A percentile compares a stretch with the other conserved stretches of the same genome.
Conservation (phyloP, 768 basidiomycete genomes). For the Mycena alexandri region DNA sequence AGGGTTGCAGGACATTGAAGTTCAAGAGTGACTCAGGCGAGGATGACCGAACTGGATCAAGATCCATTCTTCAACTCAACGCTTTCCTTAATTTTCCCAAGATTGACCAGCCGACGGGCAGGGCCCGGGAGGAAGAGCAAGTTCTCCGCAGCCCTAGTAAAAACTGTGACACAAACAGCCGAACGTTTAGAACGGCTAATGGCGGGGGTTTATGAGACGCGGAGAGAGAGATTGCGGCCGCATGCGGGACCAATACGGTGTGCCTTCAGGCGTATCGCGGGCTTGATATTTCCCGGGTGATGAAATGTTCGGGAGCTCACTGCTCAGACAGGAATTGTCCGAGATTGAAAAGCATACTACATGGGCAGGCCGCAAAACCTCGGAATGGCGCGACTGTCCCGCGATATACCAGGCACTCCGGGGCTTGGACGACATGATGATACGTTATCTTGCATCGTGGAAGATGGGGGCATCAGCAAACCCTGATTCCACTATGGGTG, state of each 20-base stretch:
- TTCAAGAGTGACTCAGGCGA: too few relatives aligned
- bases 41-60: constrained; percentile 3
- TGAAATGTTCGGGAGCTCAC: constrained; percentile 14
- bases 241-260: not conserved
- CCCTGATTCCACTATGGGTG: too few relatives aligned
- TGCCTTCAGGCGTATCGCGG: not conserved
- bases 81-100: constrained; percentile 6
- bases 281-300: not conserved
- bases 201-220: not conserved
- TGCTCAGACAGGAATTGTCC: constrained; percentile 3
- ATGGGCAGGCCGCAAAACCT: constrained; percentile 15
- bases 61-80: constrained; percentile 13
- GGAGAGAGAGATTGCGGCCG: not conserved
- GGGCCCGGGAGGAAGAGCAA: constrained; percentile 6
- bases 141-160: not conserved
- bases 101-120: constrained; percentile 5
- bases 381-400: not conserved
- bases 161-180: not conserved
- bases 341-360: not conserved
- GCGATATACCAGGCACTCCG: constrained; percentile 16
- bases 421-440: constrained; percentile 18
- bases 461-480: constrained; percentile 3
- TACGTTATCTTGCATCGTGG: not conserved
- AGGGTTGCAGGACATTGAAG: too few relatives aligned
- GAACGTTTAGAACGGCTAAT: not conserved